Base-by-base conservation (phyloP, 2,329 filamentous ascomycete genomes). In the Aspergillus piperis region DNA sequence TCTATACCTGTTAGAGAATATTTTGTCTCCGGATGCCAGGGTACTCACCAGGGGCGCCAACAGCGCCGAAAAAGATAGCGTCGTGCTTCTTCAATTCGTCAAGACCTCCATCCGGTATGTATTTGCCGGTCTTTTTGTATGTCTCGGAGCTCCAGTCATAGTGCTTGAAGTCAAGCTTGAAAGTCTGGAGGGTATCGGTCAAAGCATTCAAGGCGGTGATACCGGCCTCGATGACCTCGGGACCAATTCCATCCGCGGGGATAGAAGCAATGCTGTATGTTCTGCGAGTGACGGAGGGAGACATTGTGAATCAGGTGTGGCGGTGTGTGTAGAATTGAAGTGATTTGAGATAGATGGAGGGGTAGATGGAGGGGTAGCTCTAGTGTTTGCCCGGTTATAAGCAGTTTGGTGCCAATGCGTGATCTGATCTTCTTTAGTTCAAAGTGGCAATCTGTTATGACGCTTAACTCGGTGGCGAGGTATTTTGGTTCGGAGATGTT, bases 221-320 rank as follows among this genome's bases (percentile, higher is more conserved):
- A 2, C 86, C 87, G 1, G 86, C 86, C 32, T 82, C 78, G 72
- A 89, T 84, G 10, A 90, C 88, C 72, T 90, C 88, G 1, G 83
- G 83, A 1, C 88, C 88, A 62, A 90, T 90, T 57, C 88, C 88
- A 68, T 90, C 88, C 7, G 86, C 88, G 0, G 87, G 86, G 57
- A 90, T 88, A 30, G 81, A 82, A n/a, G 87, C 87, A 62, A 89
- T 86, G 54, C 71, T 78, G 67, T 83, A 81, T 6, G 44, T 49
- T 3, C 32, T 36, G 32, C 32, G 32, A 36, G 32, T 36, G 32
- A 36, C 32, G 1, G 32, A 36, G 4, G 32, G 32, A 36, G 32
- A 36, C 32, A 36, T 36, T 13, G 32, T 36, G 32, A 13, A 36
- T 36, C 32, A 36, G 32, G 32, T 13, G 32, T 36, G 32, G 19